Conservation (phyloP, 805 yeast species). For the Hanseniaspora lachancei region DNA sequence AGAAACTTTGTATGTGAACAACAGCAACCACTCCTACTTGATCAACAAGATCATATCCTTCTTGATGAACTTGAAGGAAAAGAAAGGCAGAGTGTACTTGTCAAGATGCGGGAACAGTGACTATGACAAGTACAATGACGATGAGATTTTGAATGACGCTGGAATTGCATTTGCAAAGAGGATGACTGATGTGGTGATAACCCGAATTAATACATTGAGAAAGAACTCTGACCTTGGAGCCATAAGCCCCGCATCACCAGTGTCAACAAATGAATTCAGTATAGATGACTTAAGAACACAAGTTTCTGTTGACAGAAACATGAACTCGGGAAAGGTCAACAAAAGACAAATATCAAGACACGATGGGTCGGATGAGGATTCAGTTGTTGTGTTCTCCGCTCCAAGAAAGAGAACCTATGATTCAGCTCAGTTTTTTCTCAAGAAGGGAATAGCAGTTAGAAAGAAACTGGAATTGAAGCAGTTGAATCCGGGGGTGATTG, state of each 20-base stretch:
- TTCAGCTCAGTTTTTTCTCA: conserved; percentile 56
- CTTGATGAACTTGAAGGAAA: conserved; percentile 78
- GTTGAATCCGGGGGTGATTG: conserved; percentile 78
- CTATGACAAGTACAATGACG: conserved; percentile 48
- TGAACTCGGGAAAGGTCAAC: conserved; percentile 20
- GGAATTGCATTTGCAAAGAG: conserved; percentile 57
- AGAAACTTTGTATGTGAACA: conserved; percentile 61
- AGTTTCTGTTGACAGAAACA: conserved; percentile 18
- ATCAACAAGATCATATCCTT: conserved; percentile 84
- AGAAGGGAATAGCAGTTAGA: conserved; percentile 48
- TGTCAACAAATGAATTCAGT: background rate
- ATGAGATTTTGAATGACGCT: conserved; percentile 66
- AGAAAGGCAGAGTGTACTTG: conserved; percentile 81
- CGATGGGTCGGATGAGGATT: conserved; percentile 46
- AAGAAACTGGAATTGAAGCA: conserved; percentile 78
- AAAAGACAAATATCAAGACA: conserved; percentile 32
- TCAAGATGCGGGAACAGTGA: conserved; percentile 59
- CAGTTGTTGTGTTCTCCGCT: conserved; percentile 89
- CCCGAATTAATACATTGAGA: conserved; percentile 24
- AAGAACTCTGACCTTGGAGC: conserved; percentile 1
- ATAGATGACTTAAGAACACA: conserved; percentile 3
- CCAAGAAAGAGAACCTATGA: conserved; percentile 73
- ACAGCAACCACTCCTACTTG: conserved; percentile 67
- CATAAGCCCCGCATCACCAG: background rate
- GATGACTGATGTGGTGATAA: conserved; percentile 44